Conservation (phyloP, 2,329 filamentous ascomycete genomes). For the Cladobotryum protrusum region DNA sequence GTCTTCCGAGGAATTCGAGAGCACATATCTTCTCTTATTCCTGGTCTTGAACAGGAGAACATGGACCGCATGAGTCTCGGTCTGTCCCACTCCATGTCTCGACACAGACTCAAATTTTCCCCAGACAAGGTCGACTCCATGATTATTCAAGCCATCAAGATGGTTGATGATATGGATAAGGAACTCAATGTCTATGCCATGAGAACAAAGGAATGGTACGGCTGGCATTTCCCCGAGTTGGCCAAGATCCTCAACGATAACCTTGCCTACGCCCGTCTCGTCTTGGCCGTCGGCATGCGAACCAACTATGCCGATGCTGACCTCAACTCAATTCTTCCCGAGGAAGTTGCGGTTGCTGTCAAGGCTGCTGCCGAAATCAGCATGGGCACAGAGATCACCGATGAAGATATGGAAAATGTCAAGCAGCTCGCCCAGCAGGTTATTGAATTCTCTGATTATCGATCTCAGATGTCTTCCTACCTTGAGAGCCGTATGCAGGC, state of each 20-base stretch:
- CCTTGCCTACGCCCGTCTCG: slow-evolving; percentile 82
- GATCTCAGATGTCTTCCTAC: slow-evolving; percentile 80
- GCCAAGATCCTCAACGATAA: slow-evolving; percentile 97
- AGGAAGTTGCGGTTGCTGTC: slow-evolving; percentile 86
- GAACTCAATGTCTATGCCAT: slow-evolving; percentile 98
- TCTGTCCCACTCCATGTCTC: slow-evolving; percentile 92
- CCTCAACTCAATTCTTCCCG: slow-evolving; percentile 83
- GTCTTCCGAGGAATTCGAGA: slow-evolving; percentile 92
- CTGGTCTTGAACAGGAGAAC: slow-evolving; percentile 76
- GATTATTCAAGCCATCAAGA: slow-evolving; percentile 94
- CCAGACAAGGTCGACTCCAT: slow-evolving; percentile 98
- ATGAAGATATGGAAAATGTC: slow-evolving; percentile 90
- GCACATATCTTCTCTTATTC: slow-evolving; percentile 83
- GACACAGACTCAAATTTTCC: slow-evolving; percentile 98
- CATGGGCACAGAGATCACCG: slow-evolving; percentile 96
- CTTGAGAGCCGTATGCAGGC: slow-evolving; percentile 91
- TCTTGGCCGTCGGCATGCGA: slow-evolving; percentile 84
- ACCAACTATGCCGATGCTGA: slow-evolving; percentile 70
- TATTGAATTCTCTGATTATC: slow-evolving; percentile 84
- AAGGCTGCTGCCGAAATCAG: slow-evolving; percentile 94
- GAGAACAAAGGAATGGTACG: slow-evolving; percentile 99
- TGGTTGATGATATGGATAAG: slow-evolving; percentile 95
- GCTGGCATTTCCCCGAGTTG: slow-evolving; percentile 99
- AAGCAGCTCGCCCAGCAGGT: slow-evolving; percentile 88
- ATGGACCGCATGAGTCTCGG: slow-evolving; percentile 92